A percentile compares a stretch with the other conserved stretches of the same genome.
Conservation (phyloP, 768 basidiomycete genomes). For the Mycena floridula region DNA sequence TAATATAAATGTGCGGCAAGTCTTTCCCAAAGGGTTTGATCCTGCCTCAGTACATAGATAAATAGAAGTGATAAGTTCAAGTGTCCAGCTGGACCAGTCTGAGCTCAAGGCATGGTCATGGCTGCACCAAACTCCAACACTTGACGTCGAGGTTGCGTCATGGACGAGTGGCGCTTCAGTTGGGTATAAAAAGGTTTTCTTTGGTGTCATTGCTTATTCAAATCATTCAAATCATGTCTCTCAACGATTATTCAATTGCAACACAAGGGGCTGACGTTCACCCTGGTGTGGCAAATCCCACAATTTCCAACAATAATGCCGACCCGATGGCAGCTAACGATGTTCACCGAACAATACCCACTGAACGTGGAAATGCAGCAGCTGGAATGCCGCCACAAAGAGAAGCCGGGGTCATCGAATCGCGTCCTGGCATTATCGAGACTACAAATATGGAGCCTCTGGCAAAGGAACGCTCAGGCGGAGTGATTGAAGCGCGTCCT, state of each 20-base stretch:
- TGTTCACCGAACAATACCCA: background rate
- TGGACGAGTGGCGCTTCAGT: too few species aligned
- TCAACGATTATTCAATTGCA: background rate
- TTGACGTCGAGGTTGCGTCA: too few species aligned
- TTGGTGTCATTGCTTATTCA: too few species aligned
- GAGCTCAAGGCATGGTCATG: too few species aligned
- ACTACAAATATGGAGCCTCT: background rate
- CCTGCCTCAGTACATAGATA: constrained; percentile 12
- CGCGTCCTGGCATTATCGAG: background rate
- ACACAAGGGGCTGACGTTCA: background rate
- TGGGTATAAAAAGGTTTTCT: too few species aligned
- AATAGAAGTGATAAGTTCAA: too few species aligned
- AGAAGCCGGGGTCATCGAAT: background rate
- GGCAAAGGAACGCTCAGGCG: background rate
- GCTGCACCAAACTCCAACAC: too few species aligned
- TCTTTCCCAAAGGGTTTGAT: constrained; percentile 69
- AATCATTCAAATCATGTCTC: background rate
- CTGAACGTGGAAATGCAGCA: background rate
- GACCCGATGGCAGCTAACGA: background rate
- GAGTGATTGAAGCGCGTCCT: background rate
- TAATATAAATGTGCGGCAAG: constrained; percentile 90
- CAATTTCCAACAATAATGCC: background rate
- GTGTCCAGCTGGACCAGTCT: too few species aligned
- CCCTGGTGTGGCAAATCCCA: background rate
- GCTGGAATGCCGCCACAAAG: background rate